Evolutionary conservation across 768 basidiomycete genomes (phyloP), one percentile per base, ranked within the genome.

Genomic region (Leucocoprinus birnbaumii): DNA sequence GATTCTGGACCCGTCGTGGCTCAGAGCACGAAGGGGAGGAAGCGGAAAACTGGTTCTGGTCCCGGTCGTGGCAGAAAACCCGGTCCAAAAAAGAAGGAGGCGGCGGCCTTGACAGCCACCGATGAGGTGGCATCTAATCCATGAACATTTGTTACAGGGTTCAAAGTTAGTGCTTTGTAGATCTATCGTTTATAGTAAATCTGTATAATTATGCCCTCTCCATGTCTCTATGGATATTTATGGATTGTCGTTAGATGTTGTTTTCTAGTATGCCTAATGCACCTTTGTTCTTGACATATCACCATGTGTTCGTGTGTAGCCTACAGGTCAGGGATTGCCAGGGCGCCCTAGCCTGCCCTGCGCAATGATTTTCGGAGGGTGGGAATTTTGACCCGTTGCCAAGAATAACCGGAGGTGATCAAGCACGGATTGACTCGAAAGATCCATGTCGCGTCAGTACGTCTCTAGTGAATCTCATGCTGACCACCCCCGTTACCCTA

Each of bases 31-130:
- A 74, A 76, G 42, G 77, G 75, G 22, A 78, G 74, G 62, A 77
- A 74, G 61, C 71, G 76, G 37, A 77, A 73, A 61, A 9, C 67
- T 11, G 73, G 70, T 16, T 65, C 63, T 2, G 68, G 71, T 21
- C 67, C 68, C 26, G 60, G 70, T 27, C 72, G 76, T 25, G 73
- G 76, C 50, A 71, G 77, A 26, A 75, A 74, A 48, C 64, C 73
- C 47, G 68, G 69, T 38, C 68, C 68, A 9, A 77, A 69, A 65
- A 77, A 71, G 64, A 73, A 71, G 56, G 56, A 62, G 22, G 59
- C 48, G 48, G 56, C 56, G 27, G 51, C 55, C 22, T 16, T 22
- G 26, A 22, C 40, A 18, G 53, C 41, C 21, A 43, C 38, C 10
- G 53, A 55, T 19, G 53, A 55, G 13, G 24, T 55, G 24, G 54